Conservation (phyloP, 169 alveolate genomes). For the Cryptosporidium meleagridis region DNA sequence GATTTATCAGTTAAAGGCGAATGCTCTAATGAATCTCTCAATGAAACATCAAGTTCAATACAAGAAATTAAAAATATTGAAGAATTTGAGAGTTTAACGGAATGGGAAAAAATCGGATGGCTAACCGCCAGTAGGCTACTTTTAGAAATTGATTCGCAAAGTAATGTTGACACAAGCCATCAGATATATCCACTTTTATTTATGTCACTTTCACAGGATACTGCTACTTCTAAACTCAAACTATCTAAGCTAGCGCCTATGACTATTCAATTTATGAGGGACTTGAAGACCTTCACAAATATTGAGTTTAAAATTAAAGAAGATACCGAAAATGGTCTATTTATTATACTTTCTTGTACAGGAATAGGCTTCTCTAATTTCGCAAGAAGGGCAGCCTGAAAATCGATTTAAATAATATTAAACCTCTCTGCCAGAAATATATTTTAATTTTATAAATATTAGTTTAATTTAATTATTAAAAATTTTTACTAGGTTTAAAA, state of each 20-base stretch:
- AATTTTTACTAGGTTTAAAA: neutral
- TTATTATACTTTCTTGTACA: conserved; percentile 52
- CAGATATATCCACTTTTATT: conserved; percentile 78
- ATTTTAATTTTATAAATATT: neutral
- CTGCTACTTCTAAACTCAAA: conserved; percentile 72
- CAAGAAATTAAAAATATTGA: neutral
- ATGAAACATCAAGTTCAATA: neutral
- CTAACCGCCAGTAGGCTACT: conserved; percentile 76
- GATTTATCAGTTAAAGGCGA: neutral
- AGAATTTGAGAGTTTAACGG: neutral
- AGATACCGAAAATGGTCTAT: conserved; percentile 27
- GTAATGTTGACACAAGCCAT: conserved; percentile 77
- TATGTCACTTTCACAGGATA: conserved; percentile 79
- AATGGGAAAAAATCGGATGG: conserved; percentile 76
- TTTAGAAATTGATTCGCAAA: conserved; percentile 75
- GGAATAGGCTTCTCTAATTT: conserved; percentile 57
- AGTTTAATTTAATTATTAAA: neutral
- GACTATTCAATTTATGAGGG: conserved; percentile 77
- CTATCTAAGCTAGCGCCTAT: conserved; percentile 78
- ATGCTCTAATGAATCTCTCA: neutral
- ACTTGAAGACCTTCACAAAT: conserved; percentile 76
- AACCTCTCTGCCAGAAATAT: neutral
- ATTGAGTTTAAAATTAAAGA: conserved; percentile 73
- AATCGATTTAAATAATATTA: neutral
- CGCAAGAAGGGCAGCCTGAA: conserved; percentile 48